Evolutionary conservation across 257 asterid species (phyloP).

Genomic region (Solanum arcanum): DNA sequence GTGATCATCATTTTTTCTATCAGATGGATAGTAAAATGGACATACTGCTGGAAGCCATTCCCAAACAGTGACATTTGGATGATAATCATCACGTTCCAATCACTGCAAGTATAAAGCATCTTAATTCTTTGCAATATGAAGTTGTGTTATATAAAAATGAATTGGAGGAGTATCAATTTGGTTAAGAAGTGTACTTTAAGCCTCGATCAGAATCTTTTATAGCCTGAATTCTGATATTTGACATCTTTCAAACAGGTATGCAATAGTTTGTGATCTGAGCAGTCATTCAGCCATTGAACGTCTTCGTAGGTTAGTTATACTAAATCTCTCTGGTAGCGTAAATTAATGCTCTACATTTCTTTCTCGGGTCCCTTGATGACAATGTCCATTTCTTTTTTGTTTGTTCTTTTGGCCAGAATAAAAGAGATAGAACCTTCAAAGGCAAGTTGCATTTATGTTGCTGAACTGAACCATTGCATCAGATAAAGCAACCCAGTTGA

Average conservation of each 20-base stretch:
- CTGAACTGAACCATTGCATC: not conserved
- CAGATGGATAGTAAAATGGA: not conserved
- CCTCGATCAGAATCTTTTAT: not conserved
- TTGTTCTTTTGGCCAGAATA: conserved; percentile 44
- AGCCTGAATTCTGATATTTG: not conserved
- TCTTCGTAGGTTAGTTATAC: conserved; percentile 47
- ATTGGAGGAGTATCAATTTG: not conserved
- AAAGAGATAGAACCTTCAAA: conserved; percentile 72
- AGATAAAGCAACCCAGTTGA: conserved; percentile 1
- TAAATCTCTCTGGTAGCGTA: not conserved
- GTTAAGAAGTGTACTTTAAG: not conserved
- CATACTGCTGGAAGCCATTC: not conserved
- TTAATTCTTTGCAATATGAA: not conserved
- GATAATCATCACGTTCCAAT: not conserved
- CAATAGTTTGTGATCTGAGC: conserved; percentile 64
- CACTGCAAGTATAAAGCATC: not conserved
- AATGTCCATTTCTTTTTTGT: conserved; percentile 7
- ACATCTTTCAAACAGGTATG: conserved; percentile 42
- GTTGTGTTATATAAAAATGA: not conserved
- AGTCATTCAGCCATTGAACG: conserved; percentile 69
- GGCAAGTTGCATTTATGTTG: conserved; percentile 33
- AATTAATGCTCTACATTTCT: not conserved
- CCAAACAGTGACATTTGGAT: not conserved
- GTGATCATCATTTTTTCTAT: not conserved
- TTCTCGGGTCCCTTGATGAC: not conserved